Base-by-base conservation (phyloP, 768 basidiomycete species). In the Scleroderma citrinum region DNA sequence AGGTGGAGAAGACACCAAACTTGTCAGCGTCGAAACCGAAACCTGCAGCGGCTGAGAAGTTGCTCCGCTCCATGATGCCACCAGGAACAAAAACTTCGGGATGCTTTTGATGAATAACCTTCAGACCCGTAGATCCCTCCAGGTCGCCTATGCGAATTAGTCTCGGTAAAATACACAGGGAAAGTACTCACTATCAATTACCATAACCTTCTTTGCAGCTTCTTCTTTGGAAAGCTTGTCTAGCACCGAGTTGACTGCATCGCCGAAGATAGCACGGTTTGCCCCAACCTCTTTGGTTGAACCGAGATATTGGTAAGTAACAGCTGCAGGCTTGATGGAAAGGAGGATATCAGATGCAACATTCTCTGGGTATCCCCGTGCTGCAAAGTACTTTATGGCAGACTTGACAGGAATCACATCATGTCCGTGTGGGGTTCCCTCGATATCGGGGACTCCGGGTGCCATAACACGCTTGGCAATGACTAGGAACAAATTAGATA, bases 111-210 rank as follows among this genome's bases (percentile, higher is more conserved):
- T 92, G 90, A 51, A 93, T 92, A 43, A 76, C 81, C 68, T 89
- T 92, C 57, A 93, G 69, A 48, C 91, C 91, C 24, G 91, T 93
- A 0, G 91, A 92, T 30, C 91, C 91, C 71, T 93, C 89, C 41
- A 92, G 69, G 61, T 92, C 90, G 59, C 80, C 85, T 87, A 50
- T 23, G 50, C 16, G 7, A 36, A n/a, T 36, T 40, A 35, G 5
- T 13, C 31, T 46, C 4, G 49, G 24, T 13, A 13, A 30, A 17
- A 17, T 19, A 4, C 48, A 6, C 37, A 48, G 20, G 7, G 19
- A n/a, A 14, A 17, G 31, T 1, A 39, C 83, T 47, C 54, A 83
- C 85, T 87, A 60, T 92, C 91, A 53, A 93, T 90, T 50, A 90
- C 87, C 82, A 92, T 81, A 37, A 92, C 89, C 63, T 82, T 89